A percentile compares a stretch with the other conserved stretches of the same genome.
Evolutionary conservation across 495 filamentous ascomycete genomes (phyloP).

Genomic region (Daldinia childiae): DNA sequence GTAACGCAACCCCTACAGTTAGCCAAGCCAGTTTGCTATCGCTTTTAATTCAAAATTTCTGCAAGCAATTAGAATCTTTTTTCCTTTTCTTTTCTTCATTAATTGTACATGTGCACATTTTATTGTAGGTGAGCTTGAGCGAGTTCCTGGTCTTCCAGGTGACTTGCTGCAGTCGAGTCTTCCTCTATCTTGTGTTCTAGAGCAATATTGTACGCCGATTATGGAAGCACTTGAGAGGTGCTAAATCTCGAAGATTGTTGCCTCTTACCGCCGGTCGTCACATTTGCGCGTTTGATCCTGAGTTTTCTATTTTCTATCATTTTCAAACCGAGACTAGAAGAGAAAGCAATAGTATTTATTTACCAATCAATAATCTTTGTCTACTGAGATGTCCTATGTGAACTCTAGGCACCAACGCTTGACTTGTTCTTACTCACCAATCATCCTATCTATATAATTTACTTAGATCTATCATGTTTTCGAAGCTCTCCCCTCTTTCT

Average conservation of each 20-base stretch:
- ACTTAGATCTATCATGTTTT: neutral
- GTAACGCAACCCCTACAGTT: constrained; percentile 3
- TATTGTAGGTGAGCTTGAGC: constrained; percentile 85
- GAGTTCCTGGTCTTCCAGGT: constrained; percentile 50
- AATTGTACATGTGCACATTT: constrained; percentile 73
- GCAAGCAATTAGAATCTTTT: constrained; percentile 43
- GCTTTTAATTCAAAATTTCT: constrained; percentile 28
- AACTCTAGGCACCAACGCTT: neutral
- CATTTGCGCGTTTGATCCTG: constrained; percentile 45
- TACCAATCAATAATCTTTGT: neutral
- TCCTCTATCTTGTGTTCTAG: constrained; percentile 72
- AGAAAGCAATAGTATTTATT: neutral
- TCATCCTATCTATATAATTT: neutral
- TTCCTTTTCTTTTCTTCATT: constrained; percentile 57
- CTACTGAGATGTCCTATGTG: neutral
- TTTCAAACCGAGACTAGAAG: neutral
- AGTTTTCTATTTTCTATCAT: neutral
- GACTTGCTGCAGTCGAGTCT: constrained; percentile 59
- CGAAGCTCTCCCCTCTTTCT: neutral
- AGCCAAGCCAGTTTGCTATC: neutral
- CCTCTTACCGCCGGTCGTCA: constrained; percentile 71
- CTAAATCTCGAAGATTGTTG: constrained; percentile 59
- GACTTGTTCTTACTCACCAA: neutral
- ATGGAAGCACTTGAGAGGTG: constrained; percentile 67
- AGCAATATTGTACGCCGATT: constrained; percentile 64